A percentile compares a stretch with the other conserved stretches of the same genome.
phyloP scores from a whole-genome alignment of 805 yeast species.

The Grigorovia yakushimaensis region DNA sequence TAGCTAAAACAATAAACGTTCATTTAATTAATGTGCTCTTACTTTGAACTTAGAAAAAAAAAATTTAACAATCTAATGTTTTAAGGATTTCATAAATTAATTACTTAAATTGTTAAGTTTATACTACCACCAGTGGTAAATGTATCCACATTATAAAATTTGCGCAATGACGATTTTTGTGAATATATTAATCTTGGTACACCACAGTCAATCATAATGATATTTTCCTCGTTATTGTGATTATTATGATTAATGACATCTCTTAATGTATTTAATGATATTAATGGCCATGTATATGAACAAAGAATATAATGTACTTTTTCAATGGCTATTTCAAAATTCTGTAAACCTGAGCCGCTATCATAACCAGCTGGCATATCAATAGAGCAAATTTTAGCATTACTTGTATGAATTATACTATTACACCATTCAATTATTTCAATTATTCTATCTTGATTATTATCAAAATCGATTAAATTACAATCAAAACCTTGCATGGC shows the following conservation, averaged over 20 bases:
- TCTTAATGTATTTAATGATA: slow-evolving; percentile 13
- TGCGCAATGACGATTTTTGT: slow-evolving; percentile 35
- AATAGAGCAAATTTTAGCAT: slow-evolving; percentile 37
- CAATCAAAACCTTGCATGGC: slow-evolving; percentile 79
- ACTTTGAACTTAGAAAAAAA: no score
- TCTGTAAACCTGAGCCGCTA: slow-evolving; percentile 58
- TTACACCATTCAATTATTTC: slow-evolving; percentile 63
- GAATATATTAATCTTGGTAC: slow-evolving; percentile 47
- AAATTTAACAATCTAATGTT: no score
- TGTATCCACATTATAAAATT: slow-evolving; percentile 33
- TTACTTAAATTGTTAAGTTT: not conserved
- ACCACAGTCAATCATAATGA: slow-evolving; percentile 62
- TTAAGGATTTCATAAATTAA: no score
- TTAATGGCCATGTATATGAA: slow-evolving; percentile 55
- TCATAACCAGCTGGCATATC: slow-evolving; percentile 81
- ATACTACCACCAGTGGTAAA: slow-evolving; percentile 9
- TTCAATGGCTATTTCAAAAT: slow-evolving; percentile 28
- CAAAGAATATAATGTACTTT: slow-evolving; percentile 53
- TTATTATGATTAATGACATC: slow-evolving; percentile 1
- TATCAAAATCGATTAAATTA: slow-evolving; percentile 28
- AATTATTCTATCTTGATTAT: slow-evolving; percentile 17
- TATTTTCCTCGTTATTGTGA: slow-evolving; percentile 19
- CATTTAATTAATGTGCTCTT: no score
- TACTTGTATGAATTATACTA: slow-evolving; percentile 5
- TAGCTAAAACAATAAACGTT: no score